Conservation (phyloP, 1,284 basidiomycete genomes). For the Fistulinella staudtii region DNA sequence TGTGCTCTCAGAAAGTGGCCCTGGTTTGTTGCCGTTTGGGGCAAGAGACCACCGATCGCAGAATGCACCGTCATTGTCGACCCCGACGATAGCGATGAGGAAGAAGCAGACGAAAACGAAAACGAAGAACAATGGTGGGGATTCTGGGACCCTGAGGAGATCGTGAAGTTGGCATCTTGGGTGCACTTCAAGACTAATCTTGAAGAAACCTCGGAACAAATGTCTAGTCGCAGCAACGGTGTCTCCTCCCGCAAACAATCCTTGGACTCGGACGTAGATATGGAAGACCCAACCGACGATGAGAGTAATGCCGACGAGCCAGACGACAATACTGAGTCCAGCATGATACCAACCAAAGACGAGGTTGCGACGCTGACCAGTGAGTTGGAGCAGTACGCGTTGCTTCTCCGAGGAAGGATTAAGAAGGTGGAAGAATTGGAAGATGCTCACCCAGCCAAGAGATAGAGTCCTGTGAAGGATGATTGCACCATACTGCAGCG, state of each 20-base stretch:
- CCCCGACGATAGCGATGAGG: conserved; percentile 22
- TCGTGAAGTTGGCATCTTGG: conserved; percentile 64
- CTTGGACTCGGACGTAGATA: conserved; percentile 14
- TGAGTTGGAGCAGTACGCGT: conserved; percentile 47
- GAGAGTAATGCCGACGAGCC: conserved; percentile 6
- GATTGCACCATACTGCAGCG: conserved; percentile 4
- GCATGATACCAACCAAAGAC: conserved; percentile 23
- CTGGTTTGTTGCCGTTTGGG: conserved; percentile 72
- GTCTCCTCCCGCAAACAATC: neutral
- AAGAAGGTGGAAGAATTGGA: conserved; percentile 21
- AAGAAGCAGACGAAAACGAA: conserved; percentile 15
- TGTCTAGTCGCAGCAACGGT: neutral
- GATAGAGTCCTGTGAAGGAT: conserved; percentile 8
- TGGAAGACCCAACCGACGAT: conserved; percentile 18
- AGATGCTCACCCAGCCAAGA: conserved; percentile 1
- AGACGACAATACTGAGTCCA: conserved; percentile 3
- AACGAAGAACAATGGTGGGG: conserved; percentile 62
- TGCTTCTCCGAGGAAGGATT: conserved; percentile 46
- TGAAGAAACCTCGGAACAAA: conserved; percentile 32
- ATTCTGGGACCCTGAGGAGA: conserved; percentile 62
- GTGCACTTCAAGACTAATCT: conserved; percentile 49
- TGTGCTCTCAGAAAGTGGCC: conserved; percentile 54
- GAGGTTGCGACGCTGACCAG: conserved; percentile 41
- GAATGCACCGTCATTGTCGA: conserved; percentile 22
- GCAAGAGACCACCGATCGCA: conserved; percentile 43